Conservation (phyloP, 352 stramenopile genomes). For the Phytophthora cactorum region DNA sequence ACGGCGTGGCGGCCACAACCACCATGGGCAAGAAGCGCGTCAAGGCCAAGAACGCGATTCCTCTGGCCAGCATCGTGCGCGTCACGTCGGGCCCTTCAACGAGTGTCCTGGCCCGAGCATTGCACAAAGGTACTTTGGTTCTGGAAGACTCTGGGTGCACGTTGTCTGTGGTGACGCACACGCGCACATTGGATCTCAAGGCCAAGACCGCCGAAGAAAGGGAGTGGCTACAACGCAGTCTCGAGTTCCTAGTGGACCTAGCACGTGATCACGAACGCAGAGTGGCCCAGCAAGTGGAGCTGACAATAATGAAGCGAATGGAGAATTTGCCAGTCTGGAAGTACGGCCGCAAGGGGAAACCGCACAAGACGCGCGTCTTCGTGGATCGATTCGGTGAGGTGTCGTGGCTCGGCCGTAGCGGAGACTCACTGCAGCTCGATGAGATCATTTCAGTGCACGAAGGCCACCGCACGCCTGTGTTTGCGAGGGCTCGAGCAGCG, state of each 20-base stretch:
- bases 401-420: conserved; percentile 80
- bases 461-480: conserved; percentile 71
- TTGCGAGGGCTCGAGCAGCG: conserved; percentile 49
- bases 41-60: conserved; percentile 67
- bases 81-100: conserved; percentile 64
- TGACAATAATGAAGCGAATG: conserved; percentile 88
- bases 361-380: conserved; percentile 85
- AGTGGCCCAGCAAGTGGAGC: conserved; percentile 79
- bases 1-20: conserved; percentile 39
- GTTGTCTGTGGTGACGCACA: conserved; percentile 76
- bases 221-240: conserved; percentile 80
- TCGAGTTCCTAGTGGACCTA: conserved; percentile 76
- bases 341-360: conserved; percentile 73
- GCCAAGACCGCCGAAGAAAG: conserved; percentile 68
- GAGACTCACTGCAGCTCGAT: conserved; percentile 79
- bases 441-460: conserved; percentile 67
- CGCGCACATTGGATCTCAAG: conserved; percentile 80
- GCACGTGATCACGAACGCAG: conserved; percentile 76
- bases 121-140: conserved; percentile 72
- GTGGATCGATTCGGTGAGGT: conserved; percentile 87
- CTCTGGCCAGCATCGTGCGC: conserved; percentile 60
- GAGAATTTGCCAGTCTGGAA: conserved; percentile 76
- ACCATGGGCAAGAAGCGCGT: conserved; percentile 54
- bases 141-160: conserved; percentile 73
- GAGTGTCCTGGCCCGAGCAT: conserved; percentile 65